Evolutionary conservation across 2,329 filamentous ascomycete genomes (phyloP).

Genomic region (Rasamsonia emersonii): DNA sequence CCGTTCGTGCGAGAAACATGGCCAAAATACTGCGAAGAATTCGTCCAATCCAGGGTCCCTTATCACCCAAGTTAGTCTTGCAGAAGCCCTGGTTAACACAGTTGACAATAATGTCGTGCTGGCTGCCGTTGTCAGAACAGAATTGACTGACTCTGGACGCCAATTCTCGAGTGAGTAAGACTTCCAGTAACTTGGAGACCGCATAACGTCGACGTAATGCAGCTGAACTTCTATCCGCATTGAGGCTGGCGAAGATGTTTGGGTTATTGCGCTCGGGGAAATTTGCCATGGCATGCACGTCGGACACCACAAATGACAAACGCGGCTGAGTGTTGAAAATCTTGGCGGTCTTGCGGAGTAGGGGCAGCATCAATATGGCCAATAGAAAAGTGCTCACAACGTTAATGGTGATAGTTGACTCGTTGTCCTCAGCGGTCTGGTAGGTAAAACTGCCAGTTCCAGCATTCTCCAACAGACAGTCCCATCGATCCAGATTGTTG

Average conservation of each 20-base stretch:
- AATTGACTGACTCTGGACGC: slow-evolving; percentile 7
- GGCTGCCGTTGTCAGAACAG: too few species aligned
- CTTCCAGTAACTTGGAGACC: slow-evolving; percentile 13
- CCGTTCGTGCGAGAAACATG: slow-evolving; percentile 11
- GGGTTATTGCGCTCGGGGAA: slow-evolving; percentile 7
- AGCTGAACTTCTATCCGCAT: slow-evolving; percentile 10
- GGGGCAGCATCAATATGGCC: slow-evolving; percentile 14
- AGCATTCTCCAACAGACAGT: slow-evolving; percentile 13
- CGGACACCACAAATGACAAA: slow-evolving; percentile 12
- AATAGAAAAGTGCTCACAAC: slow-evolving; percentile 21
- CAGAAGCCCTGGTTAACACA: slow-evolving; percentile 37
- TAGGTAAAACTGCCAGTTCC: slow-evolving; percentile 8
- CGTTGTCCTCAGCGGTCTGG: slow-evolving; percentile 9
- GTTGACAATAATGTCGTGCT: slow-evolving; percentile 34
- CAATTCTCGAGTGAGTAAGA: slow-evolving; percentile 13
- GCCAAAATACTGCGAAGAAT: slow-evolving; percentile 4
- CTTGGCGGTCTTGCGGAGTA: slow-evolving; percentile 9
- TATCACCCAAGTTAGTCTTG: slow-evolving; percentile 24
- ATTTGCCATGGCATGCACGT: slow-evolving; percentile 12
- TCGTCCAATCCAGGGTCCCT: slow-evolving; percentile 1
- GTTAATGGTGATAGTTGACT: slow-evolving; percentile 31
- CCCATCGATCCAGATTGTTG: slow-evolving; percentile 8
- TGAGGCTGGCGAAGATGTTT: slow-evolving; percentile 11
- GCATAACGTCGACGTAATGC: slow-evolving; percentile 12
- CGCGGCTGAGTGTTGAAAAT: slow-evolving; percentile 11